Evolutionary conservation across 768 basidiomycete genomes (phyloP).

Genomic region (Suillus decipiens): DNA sequence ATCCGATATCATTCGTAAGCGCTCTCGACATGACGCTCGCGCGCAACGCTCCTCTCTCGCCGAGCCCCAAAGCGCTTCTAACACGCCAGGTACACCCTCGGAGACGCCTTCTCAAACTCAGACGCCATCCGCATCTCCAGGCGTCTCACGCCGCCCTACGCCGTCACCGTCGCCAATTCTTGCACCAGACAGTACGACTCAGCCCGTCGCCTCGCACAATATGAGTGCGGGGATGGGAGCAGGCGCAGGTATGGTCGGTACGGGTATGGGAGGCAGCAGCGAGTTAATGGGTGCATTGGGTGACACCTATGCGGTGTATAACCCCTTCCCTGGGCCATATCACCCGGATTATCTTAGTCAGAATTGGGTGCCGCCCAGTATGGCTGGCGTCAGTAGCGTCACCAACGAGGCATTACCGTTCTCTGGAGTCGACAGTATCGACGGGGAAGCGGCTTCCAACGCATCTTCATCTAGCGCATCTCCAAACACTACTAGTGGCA

Average conservation of each 20-base stretch:
- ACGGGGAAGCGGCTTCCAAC: constrained; percentile 35
- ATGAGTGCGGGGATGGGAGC: constrained; percentile 19
- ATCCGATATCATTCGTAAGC: constrained; percentile 86
- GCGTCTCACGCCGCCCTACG: constrained; percentile 71
- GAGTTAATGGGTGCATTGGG: constrained; percentile 54
- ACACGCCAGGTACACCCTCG: constrained; percentile 71
- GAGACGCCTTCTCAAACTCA: constrained; percentile 62
- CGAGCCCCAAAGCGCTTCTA: constrained; percentile 43
- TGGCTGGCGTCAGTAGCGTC: neutral
- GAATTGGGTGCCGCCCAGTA: constrained; percentile 39
- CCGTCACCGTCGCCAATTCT: constrained; percentile 67
- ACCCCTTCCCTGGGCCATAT: constrained; percentile 69
- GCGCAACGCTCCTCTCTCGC: constrained; percentile 35
- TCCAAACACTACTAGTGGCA: constrained; percentile 16
- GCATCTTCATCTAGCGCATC: constrained; percentile 10
- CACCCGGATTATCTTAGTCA: constrained; percentile 71
- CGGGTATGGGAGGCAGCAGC: constrained; percentile 36
- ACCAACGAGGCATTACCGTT: constrained; percentile 56
- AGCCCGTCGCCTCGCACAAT: constrained; percentile 38
- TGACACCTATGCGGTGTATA: constrained; percentile 38
- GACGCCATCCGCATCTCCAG: constrained; percentile 68
- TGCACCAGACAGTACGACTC: constrained; percentile 70
- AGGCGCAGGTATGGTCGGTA: neutral
- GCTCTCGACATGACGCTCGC: constrained; percentile 81
- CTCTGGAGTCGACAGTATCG: constrained; percentile 47